These are phyloP conservation scores for Solanum hybrid DNA, from an alignment of 305 asterid species.

Conservation along the genomic window DNA sequence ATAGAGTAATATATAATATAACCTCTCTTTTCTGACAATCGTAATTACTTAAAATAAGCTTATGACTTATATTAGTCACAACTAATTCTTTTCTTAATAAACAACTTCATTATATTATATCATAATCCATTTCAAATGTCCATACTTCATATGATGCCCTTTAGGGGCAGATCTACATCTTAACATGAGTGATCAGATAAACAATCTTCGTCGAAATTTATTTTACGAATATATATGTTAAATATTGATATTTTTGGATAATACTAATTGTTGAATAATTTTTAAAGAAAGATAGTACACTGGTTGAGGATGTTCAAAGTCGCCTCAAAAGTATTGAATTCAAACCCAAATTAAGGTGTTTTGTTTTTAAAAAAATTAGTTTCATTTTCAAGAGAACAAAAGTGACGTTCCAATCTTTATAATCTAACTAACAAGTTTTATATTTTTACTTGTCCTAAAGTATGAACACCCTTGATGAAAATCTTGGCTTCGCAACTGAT, in stretches of 20 bases:
- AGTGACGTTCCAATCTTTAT: background rate
- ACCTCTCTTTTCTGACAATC: no score
- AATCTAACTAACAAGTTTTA: background rate
- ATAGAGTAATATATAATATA: no score
- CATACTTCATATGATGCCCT: no score
- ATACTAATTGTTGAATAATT: background rate
- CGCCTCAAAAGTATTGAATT: no score
- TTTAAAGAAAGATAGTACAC: no score
- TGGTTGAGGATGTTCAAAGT: background rate
- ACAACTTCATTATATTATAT: no score
- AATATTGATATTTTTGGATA: no score
- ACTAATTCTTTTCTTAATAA: no score
- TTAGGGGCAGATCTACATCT: no score
- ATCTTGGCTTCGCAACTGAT: background rate
- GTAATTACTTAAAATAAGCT: background rate
- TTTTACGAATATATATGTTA: background rate
- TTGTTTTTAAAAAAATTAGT: no score
- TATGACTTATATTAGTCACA: background rate
- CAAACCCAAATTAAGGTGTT: background rate
- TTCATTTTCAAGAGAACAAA: background rate
- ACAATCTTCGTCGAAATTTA: no score
- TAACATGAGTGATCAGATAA: background rate
- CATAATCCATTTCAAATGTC: no score
- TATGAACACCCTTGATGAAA: accelerated
- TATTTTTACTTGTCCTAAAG: background rate